These are phyloP conservation scores for Dactylellina sp. DNA, from an alignment of 2,329 filamentous ascomycete genomes.

Conservation along the genomic window DNA sequence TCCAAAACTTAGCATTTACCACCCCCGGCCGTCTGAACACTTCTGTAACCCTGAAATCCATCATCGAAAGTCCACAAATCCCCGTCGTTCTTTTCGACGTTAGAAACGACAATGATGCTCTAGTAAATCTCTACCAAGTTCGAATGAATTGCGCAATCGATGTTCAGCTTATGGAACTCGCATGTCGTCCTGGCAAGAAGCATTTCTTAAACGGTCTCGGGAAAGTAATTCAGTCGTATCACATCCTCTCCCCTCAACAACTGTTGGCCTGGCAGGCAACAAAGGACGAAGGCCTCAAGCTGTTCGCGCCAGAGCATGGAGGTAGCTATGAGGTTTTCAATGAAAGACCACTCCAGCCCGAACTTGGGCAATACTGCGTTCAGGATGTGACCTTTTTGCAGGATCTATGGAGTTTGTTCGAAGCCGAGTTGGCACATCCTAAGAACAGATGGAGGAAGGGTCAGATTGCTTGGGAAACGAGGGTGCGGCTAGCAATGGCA, in stretches of 20 bases:
- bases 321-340: conserved; percentile 68
- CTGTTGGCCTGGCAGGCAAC: conserved; percentile 60
- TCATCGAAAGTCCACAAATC: conserved; percentile 66
- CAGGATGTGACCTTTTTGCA: conserved; percentile 66
- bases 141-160: conserved; percentile 66
- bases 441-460: conserved; percentile 56
- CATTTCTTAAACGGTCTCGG: conserved; percentile 62
- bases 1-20: conserved; percentile 64
- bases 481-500: conserved; percentile 61
- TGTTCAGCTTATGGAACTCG: conserved; percentile 71
- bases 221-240: conserved; percentile 63
- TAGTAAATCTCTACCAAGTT: conserved; percentile 67
- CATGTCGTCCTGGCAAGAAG: conserved; percentile 57
- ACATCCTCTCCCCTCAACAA: conserved; percentile 44
- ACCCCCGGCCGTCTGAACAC: conserved; percentile 59
- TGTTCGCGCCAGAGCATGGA: conserved; percentile 65
- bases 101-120: conserved; percentile 70
- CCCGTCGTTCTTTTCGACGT: conserved; percentile 72
- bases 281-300: conserved; percentile 63
- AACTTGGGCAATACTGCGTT: conserved; percentile 66
- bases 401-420: conserved; percentile 61
- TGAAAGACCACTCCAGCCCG: conserved; percentile 64
- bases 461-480: conserved; percentile 60
- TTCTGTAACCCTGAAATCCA: conserved; percentile 61
- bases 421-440: conserved; percentile 32